Conservation (phyloP, 306 rosid genomes). For the Carpinus viminea region DNA sequence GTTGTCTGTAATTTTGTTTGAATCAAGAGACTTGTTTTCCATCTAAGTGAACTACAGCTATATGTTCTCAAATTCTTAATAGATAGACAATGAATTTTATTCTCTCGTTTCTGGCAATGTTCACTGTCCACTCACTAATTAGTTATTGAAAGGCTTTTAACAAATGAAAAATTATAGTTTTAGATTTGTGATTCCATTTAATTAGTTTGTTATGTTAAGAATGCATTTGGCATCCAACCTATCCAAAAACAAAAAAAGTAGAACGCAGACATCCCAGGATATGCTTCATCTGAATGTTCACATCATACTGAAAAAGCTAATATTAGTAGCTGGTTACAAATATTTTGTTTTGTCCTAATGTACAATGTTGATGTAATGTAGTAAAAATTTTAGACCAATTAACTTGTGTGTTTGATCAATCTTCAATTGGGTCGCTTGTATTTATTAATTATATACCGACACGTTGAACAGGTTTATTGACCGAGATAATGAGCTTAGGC, state of each 20-base stretch:
- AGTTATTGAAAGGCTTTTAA: not conserved
- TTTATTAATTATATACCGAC: not conserved
- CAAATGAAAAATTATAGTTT: not conserved
- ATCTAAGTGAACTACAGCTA: not conserved
- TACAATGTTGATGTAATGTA: not conserved
- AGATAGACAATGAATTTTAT: not conserved
- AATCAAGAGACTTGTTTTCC: not conserved
- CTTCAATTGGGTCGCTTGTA: not conserved
- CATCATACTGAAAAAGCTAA: not conserved
- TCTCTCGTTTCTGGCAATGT: constrained; percentile 11
- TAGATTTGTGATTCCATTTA: not conserved
- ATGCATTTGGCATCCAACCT: not conserved
- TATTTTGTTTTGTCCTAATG: no score
- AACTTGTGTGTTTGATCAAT: not conserved
- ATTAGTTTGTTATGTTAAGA: not conserved
- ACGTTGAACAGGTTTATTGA: constrained; percentile 67
- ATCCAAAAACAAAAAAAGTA: no score
- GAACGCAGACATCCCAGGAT: not conserved
- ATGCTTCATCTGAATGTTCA: not conserved
- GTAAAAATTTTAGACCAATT: not conserved
- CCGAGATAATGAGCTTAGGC: constrained; percentile 81
- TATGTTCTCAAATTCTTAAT: constrained; percentile 1
- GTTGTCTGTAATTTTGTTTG: constrained; percentile 3
- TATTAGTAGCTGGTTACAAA: not conserved
- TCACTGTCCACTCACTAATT: constrained; percentile 11